Conservation (phyloP, 75 land plant genomes). For the Selaginella tamariscina region DNA sequence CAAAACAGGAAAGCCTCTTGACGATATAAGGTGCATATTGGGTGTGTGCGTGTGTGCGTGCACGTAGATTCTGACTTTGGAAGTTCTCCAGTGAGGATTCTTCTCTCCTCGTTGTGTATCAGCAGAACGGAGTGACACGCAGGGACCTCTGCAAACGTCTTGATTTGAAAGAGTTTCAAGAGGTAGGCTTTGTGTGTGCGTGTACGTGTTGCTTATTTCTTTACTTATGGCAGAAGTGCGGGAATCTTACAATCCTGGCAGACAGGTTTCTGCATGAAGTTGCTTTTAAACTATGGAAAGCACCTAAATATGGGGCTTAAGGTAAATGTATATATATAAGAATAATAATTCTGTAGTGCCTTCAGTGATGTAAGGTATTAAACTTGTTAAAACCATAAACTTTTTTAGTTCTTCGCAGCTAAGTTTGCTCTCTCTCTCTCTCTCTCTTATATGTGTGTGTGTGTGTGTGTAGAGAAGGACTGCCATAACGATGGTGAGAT, state of each 20-base stretch:
- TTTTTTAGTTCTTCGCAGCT: too few relatives aligned
- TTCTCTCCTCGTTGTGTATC: slow-evolving; percentile 70
- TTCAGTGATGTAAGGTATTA: too few relatives aligned
- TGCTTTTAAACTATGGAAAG: slow-evolving; percentile 96
- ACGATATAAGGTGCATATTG: slow-evolving; percentile 41
- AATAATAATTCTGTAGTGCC: too few relatives aligned
- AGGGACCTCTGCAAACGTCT: slow-evolving; percentile 43
- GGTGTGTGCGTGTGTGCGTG: background rate
- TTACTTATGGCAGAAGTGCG: slow-evolving; percentile 39
- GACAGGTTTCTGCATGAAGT: slow-evolving; percentile 80
- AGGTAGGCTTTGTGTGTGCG: slow-evolving; percentile 30
- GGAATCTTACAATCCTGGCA: slow-evolving; percentile 62
- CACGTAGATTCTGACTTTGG: background rate
- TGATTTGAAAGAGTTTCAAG: slow-evolving; percentile 50
- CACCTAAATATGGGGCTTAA: slow-evolving; percentile 99
- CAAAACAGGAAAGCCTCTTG: slow-evolving; percentile 44
- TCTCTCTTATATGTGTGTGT: too few relatives aligned
- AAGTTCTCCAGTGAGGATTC: slow-evolving; percentile 45
- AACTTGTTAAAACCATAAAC: too few relatives aligned
- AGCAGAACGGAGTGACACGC: slow-evolving; percentile 84
- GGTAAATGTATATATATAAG: too few relatives aligned
- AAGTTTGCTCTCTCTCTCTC: too few relatives aligned
- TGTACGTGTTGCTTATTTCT: background rate
- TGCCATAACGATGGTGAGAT: too few relatives aligned
- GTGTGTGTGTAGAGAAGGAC: too few relatives aligned